Evolutionary conservation across 2,329 filamentous ascomycete genomes (phyloP).

Genomic region (Ascochyta viciae-villosae): DNA sequence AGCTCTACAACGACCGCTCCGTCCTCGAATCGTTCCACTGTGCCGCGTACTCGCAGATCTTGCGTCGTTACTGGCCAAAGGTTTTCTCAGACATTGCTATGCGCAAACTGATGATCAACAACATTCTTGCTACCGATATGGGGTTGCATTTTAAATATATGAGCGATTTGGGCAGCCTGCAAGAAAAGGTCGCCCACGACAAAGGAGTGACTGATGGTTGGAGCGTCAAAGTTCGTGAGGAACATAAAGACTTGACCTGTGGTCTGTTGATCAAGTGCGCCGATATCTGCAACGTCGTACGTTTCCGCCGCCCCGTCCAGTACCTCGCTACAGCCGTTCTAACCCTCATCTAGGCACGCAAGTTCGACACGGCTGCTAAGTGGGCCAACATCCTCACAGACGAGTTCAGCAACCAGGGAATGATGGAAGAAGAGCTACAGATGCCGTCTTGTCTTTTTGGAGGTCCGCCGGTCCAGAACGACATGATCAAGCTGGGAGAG

Average conservation of each 20-base stretch:
- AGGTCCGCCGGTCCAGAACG: conserved; percentile 79
- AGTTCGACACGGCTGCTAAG: conserved; percentile 78
- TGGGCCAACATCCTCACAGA: conserved; percentile 97
- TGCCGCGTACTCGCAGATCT: conserved; percentile 93
- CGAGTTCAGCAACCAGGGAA: conserved; percentile 90
- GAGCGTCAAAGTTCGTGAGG: conserved; percentile 77
- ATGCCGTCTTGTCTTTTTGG: conserved; percentile 88
- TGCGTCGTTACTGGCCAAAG: conserved; percentile 88
- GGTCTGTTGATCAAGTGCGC: conserved; percentile 96
- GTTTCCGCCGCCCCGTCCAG: conserved; percentile 48
- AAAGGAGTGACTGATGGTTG: conserved; percentile 71
- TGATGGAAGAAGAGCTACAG: conserved; percentile 86
- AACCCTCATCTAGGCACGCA: conserved; percentile 70
- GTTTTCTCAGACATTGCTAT: conserved; percentile 81
- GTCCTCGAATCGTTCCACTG: conserved; percentile 98
- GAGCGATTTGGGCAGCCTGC: conserved; percentile 81
- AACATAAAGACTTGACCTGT: conserved; percentile 82
- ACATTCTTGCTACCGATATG: conserved; percentile 98
- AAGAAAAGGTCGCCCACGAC: conserved; percentile 76
- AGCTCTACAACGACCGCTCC: conserved; percentile 95
- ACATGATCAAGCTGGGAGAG: conserved; percentile 80
- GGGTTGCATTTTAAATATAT: conserved; percentile 97
- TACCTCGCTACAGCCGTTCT: background rate
- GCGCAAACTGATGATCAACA: conserved; percentile 92
- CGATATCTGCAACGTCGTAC: conserved; percentile 96